Conservation (phyloP, 495 filamentous ascomycete species). For the Beverwykella pulmonaria region DNA sequence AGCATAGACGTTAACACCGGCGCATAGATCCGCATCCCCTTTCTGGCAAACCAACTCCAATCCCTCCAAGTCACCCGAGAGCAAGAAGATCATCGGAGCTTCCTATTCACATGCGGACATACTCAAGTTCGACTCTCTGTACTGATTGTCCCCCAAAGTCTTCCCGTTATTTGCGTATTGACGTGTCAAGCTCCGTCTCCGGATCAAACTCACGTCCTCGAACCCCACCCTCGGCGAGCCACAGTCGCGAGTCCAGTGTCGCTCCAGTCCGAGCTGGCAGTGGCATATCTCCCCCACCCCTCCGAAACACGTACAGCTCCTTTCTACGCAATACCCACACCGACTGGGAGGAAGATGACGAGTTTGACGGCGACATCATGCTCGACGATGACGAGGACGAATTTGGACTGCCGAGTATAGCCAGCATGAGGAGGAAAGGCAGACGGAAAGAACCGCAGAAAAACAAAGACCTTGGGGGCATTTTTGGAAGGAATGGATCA, state of each 20-base stretch:
- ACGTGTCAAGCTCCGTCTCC: conserved; percentile 54
- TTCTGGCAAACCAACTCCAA: conserved; percentile 78
- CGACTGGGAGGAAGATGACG: conserved; percentile 72
- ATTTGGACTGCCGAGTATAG: conserved; percentile 87
- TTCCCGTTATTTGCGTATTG: conserved; percentile 4
- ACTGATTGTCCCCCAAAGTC: conserved; percentile 18
- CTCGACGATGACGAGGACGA: conserved; percentile 91
- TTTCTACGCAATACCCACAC: conserved; percentile 74
- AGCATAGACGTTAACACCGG: not conserved
- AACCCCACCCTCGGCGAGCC: conserved; percentile 61
- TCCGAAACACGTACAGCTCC: conserved; percentile 69
- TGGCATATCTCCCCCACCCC: conserved; percentile 58
- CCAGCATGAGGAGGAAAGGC: conserved; percentile 77
- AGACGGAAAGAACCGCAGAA: conserved; percentile 54
- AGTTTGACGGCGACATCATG: conserved; percentile 55
- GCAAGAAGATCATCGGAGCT: conserved; percentile 84
- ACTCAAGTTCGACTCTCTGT: conserved; percentile 80
- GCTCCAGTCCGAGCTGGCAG: conserved; percentile 47
- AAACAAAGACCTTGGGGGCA: conserved; percentile 54
- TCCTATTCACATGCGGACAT: conserved; percentile 96
- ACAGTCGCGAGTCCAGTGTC: conserved; percentile 54
- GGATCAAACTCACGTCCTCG: conserved; percentile 58
- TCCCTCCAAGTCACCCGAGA: conserved; percentile 61
- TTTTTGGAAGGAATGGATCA: conserved; percentile 1
- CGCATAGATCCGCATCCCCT: conserved; percentile 58